Conservation (phyloP, 306 rosid genomes). For the Acacia crassicarpa region DNA sequence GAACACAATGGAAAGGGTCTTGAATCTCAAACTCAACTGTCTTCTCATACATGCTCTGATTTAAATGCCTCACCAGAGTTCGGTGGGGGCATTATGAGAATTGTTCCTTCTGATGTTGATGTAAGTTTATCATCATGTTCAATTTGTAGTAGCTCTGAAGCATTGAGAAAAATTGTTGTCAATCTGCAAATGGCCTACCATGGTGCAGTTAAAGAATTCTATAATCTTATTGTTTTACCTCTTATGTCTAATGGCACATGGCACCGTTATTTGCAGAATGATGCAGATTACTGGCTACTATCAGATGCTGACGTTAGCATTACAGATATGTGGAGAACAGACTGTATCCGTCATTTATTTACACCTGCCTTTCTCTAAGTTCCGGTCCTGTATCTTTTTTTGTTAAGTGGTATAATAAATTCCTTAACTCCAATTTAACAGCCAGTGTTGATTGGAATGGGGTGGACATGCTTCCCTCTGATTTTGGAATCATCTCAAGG, state of each 20-base stretch:
- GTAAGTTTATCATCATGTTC: constrained; percentile 54
- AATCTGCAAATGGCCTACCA: not conserved
- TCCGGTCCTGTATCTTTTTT: not conserved
- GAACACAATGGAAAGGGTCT: constrained; percentile 53
- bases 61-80: constrained; percentile 64
- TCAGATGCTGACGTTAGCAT: constrained; percentile 96
- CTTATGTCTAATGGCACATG: constrained; percentile 3
- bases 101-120: constrained; percentile 91
- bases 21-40: constrained; percentile 59
- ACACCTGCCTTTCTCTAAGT: not conserved
- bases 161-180: not conserved
- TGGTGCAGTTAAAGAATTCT: not conserved
- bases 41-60: constrained; percentile 64
- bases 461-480: constrained; percentile 68
- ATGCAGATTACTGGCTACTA: constrained; percentile 97
- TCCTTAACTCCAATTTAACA: constrained; percentile 51
- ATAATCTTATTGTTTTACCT: not conserved
- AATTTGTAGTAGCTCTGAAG: constrained; percentile 2
- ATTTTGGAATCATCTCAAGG: constrained; percentile 56
- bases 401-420: constrained; percentile 25
- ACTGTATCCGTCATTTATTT: constrained; percentile 65
- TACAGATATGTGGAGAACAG: constrained; percentile 97
- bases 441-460: constrained; percentile 82
- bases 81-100: constrained; percentile 94
- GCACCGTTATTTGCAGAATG: constrained; percentile 54